A percentile compares a stretch with the other conserved stretches of the same genome.
Conservation (phyloP, 2,329 filamentous ascomycete species). For the Fusarium fujikuroi region DNA sequence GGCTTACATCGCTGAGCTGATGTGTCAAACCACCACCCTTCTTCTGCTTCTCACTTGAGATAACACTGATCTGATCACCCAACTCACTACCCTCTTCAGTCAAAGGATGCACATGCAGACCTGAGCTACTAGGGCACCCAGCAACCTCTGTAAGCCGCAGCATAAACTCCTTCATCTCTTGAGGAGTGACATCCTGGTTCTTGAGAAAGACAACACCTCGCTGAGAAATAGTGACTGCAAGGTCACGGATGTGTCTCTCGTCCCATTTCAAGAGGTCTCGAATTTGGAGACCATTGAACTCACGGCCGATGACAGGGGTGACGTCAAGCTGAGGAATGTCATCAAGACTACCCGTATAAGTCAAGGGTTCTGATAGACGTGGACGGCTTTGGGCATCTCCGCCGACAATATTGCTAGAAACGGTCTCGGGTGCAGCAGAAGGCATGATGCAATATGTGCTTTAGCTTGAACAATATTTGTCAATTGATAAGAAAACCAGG, state of each 20-base stretch:
- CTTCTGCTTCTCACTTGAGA: conserved; percentile 65
- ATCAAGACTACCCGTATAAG: conserved; percentile 56
- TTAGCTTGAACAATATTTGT: conserved; percentile 5
- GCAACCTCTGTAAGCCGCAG: conserved; percentile 48
- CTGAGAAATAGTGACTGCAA: conserved; percentile 61
- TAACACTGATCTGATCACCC: conserved; percentile 66
- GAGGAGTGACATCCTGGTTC: conserved; percentile 50
- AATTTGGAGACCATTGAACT: conserved; percentile 55
- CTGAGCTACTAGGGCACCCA: conserved; percentile 57
- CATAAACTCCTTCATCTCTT: conserved; percentile 53
- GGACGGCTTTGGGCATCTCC: conserved; percentile 47
- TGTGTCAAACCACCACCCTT: conserved; percentile 64
- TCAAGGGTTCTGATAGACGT: conserved; percentile 49
- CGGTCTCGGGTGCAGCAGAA: conserved; percentile 42
- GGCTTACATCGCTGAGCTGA: conserved; percentile 60
- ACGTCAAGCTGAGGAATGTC: conserved; percentile 51
- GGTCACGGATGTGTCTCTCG: conserved; percentile 62
- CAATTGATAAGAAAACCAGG: conserved; percentile 9
- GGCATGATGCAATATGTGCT: conserved; percentile 47
- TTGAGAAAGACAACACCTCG: conserved; percentile 53
- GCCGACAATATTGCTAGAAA: conserved; percentile 46
- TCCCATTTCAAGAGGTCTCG: conserved; percentile 49
- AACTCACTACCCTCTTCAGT: conserved; percentile 63
- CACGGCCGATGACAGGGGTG: conserved; percentile 62
- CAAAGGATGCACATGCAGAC: conserved; percentile 65